Conservation (phyloP, 371 early-diverging fungal genomes). For the Rhizopus stolonifer region DNA sequence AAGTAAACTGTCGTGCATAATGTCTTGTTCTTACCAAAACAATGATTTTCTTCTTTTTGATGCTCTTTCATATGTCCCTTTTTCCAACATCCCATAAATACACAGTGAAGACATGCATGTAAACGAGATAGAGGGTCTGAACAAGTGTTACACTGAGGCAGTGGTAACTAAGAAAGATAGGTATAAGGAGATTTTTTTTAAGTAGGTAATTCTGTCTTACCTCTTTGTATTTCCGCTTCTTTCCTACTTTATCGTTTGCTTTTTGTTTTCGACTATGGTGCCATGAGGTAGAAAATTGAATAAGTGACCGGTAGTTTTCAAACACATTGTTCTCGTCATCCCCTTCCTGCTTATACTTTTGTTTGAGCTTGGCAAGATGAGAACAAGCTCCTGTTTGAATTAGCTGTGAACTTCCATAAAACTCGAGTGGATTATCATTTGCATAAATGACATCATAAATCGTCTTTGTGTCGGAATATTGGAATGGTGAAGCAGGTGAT, state of each 20-base stretch:
- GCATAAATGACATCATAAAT: conserved; percentile 42
- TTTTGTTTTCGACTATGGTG: conserved; percentile 30
- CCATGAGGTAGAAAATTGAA: conserved; percentile 40
- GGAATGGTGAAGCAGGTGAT: conserved; percentile 18
- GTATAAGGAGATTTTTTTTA: not conserved
- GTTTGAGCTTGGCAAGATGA: conserved; percentile 35
- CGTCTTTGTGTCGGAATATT: conserved; percentile 21
- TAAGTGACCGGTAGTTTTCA: conserved; percentile 32
- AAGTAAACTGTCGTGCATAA: too few relatives aligned
- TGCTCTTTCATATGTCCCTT: conserved; percentile 68
- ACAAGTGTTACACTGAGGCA: conserved; percentile 69
- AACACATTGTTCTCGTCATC: conserved; percentile 26
- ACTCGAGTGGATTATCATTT: conserved; percentile 35
- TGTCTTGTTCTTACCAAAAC: conserved; percentile 67
- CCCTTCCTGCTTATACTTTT: conserved; percentile 17
- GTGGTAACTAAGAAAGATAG: conserved; percentile 52
- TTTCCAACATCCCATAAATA: conserved; percentile 65
- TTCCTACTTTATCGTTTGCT: conserved; percentile 7
- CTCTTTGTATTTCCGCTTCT: conserved; percentile 22
- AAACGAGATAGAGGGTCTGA: conserved; percentile 63
- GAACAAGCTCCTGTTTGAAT: conserved; percentile 34
- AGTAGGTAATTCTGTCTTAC: not conserved
- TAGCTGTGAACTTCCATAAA: conserved; percentile 26
- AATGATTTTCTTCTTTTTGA: conserved; percentile 56
- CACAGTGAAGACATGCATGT: conserved; percentile 81